Conservation (phyloP, 2,329 filamentous ascomycete genomes). For the Stemphylium lycopersici region DNA sequence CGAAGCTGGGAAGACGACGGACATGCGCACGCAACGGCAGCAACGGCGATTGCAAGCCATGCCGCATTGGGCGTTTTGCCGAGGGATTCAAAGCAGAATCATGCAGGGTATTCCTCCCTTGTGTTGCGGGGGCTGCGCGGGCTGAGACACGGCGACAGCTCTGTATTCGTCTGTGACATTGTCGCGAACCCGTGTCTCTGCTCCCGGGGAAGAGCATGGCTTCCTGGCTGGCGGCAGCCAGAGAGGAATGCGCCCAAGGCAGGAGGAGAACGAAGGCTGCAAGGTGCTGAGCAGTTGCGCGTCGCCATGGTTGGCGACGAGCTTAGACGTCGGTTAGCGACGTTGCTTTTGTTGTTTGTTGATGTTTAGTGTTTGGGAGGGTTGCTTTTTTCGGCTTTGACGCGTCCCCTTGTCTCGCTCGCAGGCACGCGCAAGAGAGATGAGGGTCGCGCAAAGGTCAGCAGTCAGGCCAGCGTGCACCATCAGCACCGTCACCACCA, state of each 20-base stretch:
- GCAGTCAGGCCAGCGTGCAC: not conserved
- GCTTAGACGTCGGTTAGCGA: not conserved
- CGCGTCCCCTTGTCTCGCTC: not conserved
- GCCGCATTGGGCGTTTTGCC: not conserved
- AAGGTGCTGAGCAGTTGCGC: not conserved
- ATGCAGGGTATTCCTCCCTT: slow-evolving; percentile 29
- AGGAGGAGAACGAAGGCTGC: not conserved
- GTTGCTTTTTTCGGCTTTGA: not conserved
- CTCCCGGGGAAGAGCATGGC: no score
- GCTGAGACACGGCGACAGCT: slow-evolving; percentile 24
- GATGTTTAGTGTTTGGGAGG: not conserved
- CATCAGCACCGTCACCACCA: not conserved
- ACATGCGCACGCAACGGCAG: slow-evolving; percentile 8
- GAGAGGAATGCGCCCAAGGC: not conserved
- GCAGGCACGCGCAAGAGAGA: not conserved
- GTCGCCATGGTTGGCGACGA: not conserved
- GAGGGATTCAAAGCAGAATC: slow-evolving; percentile 11
- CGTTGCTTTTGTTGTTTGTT: not conserved
- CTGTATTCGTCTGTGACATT: not conserved
- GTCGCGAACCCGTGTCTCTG: not conserved
- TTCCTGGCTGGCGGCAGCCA: no score
- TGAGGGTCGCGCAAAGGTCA: not conserved
- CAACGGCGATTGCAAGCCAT: no score
- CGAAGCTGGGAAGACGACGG: not conserved
- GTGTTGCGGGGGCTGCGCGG: slow-evolving; percentile 21